These are phyloP conservation scores for Terana coerulea DNA, from an alignment of 768 basidiomycete genomes.

Conservation along the genomic window DNA sequence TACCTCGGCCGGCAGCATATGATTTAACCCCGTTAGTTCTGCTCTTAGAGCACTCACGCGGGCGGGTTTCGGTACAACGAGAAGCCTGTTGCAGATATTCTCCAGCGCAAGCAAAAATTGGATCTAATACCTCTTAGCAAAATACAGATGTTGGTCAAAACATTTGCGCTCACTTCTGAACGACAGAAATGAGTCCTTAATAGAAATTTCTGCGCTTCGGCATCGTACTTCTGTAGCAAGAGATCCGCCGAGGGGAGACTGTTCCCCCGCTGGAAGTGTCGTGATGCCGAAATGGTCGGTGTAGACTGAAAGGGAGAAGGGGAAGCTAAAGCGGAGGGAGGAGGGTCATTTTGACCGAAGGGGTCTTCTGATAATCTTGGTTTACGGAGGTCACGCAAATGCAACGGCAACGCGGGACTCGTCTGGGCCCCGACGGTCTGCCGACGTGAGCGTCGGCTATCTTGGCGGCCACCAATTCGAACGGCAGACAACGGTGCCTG, in stretches of 20 bases:
- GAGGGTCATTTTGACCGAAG: constrained; percentile 59
- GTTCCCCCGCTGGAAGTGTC: constrained; percentile 42
- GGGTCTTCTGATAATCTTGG: constrained; percentile 70
- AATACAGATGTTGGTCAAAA: not conserved
- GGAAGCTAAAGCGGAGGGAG: constrained; percentile 27
- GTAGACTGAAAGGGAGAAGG: constrained; percentile 65
- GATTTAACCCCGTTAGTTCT: constrained; percentile 92
- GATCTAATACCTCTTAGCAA: constrained; percentile 42
- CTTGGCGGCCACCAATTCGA: constrained; percentile 6
- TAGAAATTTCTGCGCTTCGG: constrained; percentile 63
- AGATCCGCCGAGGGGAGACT: constrained; percentile 45
- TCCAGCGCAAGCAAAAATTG: constrained; percentile 87
- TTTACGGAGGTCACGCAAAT: constrained; percentile 47
- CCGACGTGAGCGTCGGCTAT: constrained; percentile 23
- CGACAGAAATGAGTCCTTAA: constrained; percentile 85
- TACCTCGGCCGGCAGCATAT: constrained; percentile 95
- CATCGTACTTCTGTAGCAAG: constrained; percentile 66
- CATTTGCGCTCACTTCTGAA: constrained; percentile 61
- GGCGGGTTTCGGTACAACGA: constrained; percentile 91
- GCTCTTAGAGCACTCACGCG: constrained; percentile 95
- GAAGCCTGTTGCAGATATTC: constrained; percentile 85
- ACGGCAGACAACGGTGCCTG: constrained; percentile 7
- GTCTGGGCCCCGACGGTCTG: constrained; percentile 68
- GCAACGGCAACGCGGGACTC: constrained; percentile 66
- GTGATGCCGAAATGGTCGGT: constrained; percentile 55